Evolutionary conservation across 805 yeast species (phyloP), one percentile per base, ranked within the genome.

Genomic region (Starmera pachycereana): DNA sequence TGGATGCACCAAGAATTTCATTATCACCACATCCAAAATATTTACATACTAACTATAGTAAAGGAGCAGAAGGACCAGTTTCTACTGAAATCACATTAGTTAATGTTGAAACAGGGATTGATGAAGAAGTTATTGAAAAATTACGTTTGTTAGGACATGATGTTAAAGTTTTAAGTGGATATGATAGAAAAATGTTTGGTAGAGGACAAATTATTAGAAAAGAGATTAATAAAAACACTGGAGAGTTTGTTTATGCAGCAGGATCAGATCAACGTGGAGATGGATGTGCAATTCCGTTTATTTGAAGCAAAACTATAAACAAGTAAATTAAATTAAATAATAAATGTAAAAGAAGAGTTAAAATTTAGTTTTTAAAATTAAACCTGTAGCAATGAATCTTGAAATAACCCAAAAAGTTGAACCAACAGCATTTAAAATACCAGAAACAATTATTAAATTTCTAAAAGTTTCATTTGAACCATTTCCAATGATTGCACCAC

Each of bases 191-290:
- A 13, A 49, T 61, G 3, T 74, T 76, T 58, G 88, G 88, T 3
- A 62, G 89, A 42, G 90, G 89, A 5, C 95, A 85, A 56, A 72
- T 85, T 37, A 81, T 84, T 42, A 69, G 67, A 51, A 71, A 66
- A 40, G 68, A 62, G 12, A 54, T 1, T 36, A 39, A 18, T 52
- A 50, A 30, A 46, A 45, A 32, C n/a, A 50, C 60, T 22, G 74
- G 71, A 2, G 48, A 53, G 12, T 56, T 71, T 32, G 68, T 78
- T 2, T 79, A 74, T 54, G 64, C 79, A 32, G 94, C 75, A 10
- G 95, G 94, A 2, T 74, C 83, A 40, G 95, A 84, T 48, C 71
- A 67, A n/a, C 68, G 95, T 39, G 94, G 89, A n/a, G 95, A 84
- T 56, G 94, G 94, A 8, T 81, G 82, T 3, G 79, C 90, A 10